Conservation (phyloP, 164 flowering plant species). For the Tinospora cordifolia region DNA sequence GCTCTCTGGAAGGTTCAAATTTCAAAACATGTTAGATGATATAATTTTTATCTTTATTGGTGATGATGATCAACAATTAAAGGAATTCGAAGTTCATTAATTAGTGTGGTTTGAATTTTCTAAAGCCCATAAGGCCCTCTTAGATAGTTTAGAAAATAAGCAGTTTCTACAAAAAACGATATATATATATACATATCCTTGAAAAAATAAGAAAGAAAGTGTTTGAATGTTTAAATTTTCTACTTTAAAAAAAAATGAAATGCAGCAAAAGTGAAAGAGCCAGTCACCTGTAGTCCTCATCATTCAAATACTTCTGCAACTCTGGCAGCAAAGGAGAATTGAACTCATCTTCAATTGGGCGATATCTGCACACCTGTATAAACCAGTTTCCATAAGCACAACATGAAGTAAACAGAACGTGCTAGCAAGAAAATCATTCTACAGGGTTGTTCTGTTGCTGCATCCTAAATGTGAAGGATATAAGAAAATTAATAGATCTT, state of each 20-base stretch:
- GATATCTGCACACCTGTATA: constrained; percentile 81
- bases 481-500: too few relatives aligned
- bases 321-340: constrained; percentile 57
- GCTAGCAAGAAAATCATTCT: neutral
- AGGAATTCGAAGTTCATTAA: too few relatives aligned
- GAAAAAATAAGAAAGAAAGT: neutral
- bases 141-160: too few relatives aligned
- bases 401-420: neutral
- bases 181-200: too few relatives aligned
- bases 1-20: neutral
- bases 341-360: constrained; percentile 72
- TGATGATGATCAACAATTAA: too few relatives aligned
- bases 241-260: too few relatives aligned
- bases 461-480: neutral
- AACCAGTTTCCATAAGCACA: neutral
- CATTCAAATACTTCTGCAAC: constrained; percentile 75
- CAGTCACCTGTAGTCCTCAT: constrained; percentile 82
- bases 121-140: too few relatives aligned
- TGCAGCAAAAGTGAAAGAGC: neutral
- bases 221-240: too few relatives aligned
- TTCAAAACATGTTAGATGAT: neutral
- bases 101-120: too few relatives aligned
- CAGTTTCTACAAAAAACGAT: too few relatives aligned
- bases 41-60: too few relatives aligned
- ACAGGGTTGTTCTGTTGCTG: neutral